Conservation (phyloP, 1,284 basidiomycete genomes). For the Entoloma clypeatum region DNA sequence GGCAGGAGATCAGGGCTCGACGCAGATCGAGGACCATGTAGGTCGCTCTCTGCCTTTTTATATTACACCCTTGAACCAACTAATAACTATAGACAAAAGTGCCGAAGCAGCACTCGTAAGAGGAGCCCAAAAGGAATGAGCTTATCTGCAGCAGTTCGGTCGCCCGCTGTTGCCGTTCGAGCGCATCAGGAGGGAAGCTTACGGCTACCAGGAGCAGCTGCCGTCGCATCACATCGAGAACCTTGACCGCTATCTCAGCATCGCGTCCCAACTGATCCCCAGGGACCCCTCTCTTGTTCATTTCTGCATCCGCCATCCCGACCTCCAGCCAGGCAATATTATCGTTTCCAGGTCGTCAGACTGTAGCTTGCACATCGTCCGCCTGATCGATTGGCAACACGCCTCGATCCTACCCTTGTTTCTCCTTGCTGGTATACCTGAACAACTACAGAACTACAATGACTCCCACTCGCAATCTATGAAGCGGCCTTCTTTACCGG, state of each 20-base stretch:
- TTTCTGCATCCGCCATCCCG: slow-evolving; percentile 46
- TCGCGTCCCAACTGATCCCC: slow-evolving; percentile 35
- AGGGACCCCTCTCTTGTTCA: slow-evolving; percentile 27
- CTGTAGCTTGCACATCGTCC: slow-evolving; percentile 28
- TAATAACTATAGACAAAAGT: slow-evolving; percentile 39
- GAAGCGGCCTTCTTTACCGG: slow-evolving; percentile 36
- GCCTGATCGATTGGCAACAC: slow-evolving; percentile 42
- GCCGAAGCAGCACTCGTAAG: slow-evolving; percentile 42
- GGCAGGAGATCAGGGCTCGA: slow-evolving; percentile 46
- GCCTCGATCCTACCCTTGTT: slow-evolving; percentile 43
- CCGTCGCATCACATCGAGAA: slow-evolving; percentile 42
- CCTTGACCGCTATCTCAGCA: slow-evolving; percentile 36
- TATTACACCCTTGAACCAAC: slow-evolving; percentile 24
- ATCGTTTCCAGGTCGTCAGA: slow-evolving; percentile 34
- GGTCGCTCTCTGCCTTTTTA: slow-evolving; percentile 31
- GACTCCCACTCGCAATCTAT: slow-evolving; percentile 36
- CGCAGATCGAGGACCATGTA: slow-evolving; percentile 48
- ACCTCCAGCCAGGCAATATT: slow-evolving; percentile 38
- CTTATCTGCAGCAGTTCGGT: slow-evolving; percentile 48
- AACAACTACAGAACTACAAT: slow-evolving; percentile 41
- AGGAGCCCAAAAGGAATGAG: slow-evolving; percentile 46
- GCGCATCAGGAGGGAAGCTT: slow-evolving; percentile 40
- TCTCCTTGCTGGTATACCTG: slow-evolving; percentile 43
- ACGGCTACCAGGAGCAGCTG: slow-evolving; percentile 45
- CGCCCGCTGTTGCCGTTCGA: slow-evolving; percentile 44